These are phyloP conservation scores for Vinca minor DNA, from an alignment of 257 asterid species.

Conservation along the genomic window DNA sequence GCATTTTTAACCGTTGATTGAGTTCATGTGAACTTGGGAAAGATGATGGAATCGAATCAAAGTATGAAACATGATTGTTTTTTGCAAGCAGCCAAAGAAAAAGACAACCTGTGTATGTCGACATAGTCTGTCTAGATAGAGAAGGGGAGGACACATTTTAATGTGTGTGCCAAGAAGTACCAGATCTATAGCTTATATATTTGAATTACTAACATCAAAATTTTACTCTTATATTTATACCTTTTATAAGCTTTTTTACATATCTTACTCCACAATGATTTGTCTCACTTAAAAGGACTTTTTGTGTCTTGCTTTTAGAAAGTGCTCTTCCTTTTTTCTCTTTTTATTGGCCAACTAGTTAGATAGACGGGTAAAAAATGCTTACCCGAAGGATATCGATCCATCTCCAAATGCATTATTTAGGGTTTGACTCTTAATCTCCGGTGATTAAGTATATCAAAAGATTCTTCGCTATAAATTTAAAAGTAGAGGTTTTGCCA, in stretches of 20 bases:
- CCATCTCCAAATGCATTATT: too few relatives aligned
- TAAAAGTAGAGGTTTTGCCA: too few relatives aligned
- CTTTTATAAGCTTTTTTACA: not conserved
- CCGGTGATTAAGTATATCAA: too few relatives aligned
- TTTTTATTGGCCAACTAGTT: too few relatives aligned
- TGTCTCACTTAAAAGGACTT: not conserved
- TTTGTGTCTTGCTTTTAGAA: not conserved
- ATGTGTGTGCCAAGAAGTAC: constrained; percentile 1
- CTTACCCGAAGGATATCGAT: too few relatives aligned
- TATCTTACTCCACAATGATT: not conserved
- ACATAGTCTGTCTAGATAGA: not conserved
- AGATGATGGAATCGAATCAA: constrained; percentile 7
- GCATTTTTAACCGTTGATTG: not conserved
- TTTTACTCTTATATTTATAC: not conserved
- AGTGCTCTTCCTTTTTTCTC: not conserved
- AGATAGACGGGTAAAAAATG: too few relatives aligned
- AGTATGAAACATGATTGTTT: constrained; percentile 1
- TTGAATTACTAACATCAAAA: too few relatives aligned
- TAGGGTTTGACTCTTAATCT: too few relatives aligned
- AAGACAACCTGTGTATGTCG: constrained; percentile 5
- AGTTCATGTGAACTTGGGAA: constrained; percentile 12
- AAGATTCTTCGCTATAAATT: too few relatives aligned
- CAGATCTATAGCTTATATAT: not conserved
- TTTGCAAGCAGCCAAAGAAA: constrained; percentile 8
- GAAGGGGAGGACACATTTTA: not conserved